Evolutionary conservation across 1,284 basidiomycete species (phyloP).

Genomic region (Nidula niveotomentosa): DNA sequence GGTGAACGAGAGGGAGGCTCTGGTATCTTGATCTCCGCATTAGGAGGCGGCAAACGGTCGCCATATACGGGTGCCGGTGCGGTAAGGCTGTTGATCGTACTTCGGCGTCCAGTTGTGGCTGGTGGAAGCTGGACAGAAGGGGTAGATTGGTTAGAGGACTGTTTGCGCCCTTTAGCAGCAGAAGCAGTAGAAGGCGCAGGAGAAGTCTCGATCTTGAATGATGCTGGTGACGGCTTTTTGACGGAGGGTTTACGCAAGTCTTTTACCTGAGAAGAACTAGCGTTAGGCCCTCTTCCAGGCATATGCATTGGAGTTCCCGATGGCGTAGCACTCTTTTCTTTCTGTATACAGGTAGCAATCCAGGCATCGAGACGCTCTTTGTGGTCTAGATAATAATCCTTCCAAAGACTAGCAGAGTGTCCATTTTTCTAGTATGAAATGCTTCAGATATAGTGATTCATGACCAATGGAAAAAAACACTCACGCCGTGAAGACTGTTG

Average conservation of each 20-base stretch:
- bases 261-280: conserved; percentile 2
- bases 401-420: conserved; percentile 57
- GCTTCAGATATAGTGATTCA: conserved; percentile 6
- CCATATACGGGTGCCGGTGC: conserved; percentile 40
- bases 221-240: conserved; percentile 45
- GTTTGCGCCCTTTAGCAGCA: conserved; percentile 18
- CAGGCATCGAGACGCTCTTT: conserved; percentile 53
- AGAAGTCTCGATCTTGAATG: conserved; percentile 32
- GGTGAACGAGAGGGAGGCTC: conserved; percentile 66
- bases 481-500: conserved; percentile 43
- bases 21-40: conserved; percentile 54
- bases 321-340: conserved; percentile 16
- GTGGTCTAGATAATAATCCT: conserved; percentile 73
- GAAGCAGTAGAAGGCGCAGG: conserved; percentile 18
- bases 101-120: conserved; percentile 29
- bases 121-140: conserved; percentile 15
- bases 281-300: conserved; percentile 9
- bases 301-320: not conserved
- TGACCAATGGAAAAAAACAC: conserved; percentile 14
- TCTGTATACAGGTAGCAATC: conserved; percentile 35
- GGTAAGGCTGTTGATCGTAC: conserved; percentile 59
- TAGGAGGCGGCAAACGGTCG: conserved; percentile 49
- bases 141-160: conserved; percentile 19
- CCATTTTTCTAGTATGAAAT: conserved; percentile 31
- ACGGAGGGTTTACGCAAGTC: conserved; percentile 18